Conservation (phyloP, 495 filamentous ascomycete species). For the Penicillium lagena region DNA sequence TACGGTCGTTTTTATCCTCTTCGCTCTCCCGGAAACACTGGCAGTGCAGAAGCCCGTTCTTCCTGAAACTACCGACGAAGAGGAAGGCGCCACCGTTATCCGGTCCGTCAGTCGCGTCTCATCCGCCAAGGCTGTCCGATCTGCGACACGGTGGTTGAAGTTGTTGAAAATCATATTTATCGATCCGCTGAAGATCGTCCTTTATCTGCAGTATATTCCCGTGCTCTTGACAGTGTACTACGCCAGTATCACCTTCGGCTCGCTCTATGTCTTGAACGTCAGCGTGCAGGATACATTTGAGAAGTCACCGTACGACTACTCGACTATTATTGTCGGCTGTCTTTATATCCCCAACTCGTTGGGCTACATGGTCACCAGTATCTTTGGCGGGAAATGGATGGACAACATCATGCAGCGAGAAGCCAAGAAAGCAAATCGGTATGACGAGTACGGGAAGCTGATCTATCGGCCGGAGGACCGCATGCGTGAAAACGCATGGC, state of each 20-base stretch:
- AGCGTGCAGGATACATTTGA: constrained; percentile 73
- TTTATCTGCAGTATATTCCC: constrained; percentile 75
- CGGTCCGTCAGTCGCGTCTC: constrained; percentile 49
- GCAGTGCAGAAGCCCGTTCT: constrained; percentile 13
- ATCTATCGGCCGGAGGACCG: constrained; percentile 80
- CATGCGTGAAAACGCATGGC: constrained; percentile 83
- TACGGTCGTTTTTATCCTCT: constrained; percentile 53
- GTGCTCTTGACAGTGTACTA: constrained; percentile 77
- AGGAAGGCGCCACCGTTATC: constrained; percentile 8
- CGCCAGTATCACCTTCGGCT: constrained; percentile 73
- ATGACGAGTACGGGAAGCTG: constrained; percentile 62
- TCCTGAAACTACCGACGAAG: constrained; percentile 10
- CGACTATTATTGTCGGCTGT: constrained; percentile 65
- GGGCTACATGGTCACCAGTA: constrained; percentile 68
- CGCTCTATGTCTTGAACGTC: constrained; percentile 84
- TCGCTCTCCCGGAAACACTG: constrained; percentile 69
- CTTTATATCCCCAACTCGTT: constrained; percentile 76
- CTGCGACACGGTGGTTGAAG: constrained; percentile 45
- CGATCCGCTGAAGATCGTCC: constrained; percentile 72
- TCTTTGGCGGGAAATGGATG: constrained; percentile 79
- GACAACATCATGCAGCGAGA: constrained; percentile 85
- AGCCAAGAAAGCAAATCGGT: constrained; percentile 63
- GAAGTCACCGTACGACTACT: constrained; percentile 65
- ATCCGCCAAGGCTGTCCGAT: constrained; percentile 54
- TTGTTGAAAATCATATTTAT: constrained; percentile 62